Evolutionary conservation across 495 filamentous ascomycete genomes (phyloP).

Genomic region (Staphylotrichum longicolle): DNA sequence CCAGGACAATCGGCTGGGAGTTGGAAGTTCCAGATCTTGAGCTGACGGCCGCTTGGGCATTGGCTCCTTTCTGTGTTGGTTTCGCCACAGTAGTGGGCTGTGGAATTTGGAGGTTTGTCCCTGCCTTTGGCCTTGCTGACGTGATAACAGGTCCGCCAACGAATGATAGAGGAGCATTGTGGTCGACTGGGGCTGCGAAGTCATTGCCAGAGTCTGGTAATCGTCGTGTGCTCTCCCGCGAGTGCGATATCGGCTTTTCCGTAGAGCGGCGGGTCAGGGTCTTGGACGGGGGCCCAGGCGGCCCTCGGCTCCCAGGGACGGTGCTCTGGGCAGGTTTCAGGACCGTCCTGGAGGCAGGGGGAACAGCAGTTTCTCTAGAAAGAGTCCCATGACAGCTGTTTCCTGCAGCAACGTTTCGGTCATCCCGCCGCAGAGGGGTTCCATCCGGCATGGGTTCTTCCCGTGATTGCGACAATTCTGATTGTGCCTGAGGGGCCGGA

Average conservation of each 20-base stretch:
- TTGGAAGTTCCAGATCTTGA: neutral
- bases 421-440: neutral
- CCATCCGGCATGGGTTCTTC: neutral
- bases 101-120: neutral
- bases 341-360: too few relatives aligned
- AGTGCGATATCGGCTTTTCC: neutral
- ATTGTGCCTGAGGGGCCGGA: neutral
- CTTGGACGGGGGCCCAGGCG: neutral
- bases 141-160: neutral
- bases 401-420: neutral
- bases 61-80: neutral
- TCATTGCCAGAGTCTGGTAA: neutral
- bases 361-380: neutral
- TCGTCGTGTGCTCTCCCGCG: neutral
- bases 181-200: neutral
- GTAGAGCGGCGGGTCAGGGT: neutral
- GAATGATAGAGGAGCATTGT: too few relatives aligned
- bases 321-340: neutral
- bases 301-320: neutral
- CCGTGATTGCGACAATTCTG: slow-evolving; percentile 14
- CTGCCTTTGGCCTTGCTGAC: neutral
- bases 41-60: neutral
- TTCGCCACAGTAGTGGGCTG: neutral
- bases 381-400: neutral
- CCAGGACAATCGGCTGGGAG: slow-evolving; percentile 20